Evolutionary conservation across 2,329 filamentous ascomycete genomes (phyloP).

Genomic region (Ceratocystis smalleyi): DNA sequence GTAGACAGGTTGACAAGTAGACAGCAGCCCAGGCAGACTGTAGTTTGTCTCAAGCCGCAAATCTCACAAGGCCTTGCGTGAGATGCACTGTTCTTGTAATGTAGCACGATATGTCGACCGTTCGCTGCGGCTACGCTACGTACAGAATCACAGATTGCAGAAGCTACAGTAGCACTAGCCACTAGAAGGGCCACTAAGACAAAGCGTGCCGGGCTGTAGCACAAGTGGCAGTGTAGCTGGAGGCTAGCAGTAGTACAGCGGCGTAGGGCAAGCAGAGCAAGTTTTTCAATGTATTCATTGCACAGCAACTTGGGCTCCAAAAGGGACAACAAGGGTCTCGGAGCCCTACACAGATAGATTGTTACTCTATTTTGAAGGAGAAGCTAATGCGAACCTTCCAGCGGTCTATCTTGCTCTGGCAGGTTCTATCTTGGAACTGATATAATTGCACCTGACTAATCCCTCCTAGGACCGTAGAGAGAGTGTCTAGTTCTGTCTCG

Average conservation of each 20-base stretch:
- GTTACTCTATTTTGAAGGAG: not conserved
- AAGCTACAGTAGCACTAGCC: not conserved
- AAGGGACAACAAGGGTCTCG: not conserved
- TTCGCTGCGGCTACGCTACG: not conserved
- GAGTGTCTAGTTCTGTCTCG: not conserved
- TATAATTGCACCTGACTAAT: not conserved
- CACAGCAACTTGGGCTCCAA: not conserved
- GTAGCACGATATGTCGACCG: not conserved
- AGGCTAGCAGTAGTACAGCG: not conserved
- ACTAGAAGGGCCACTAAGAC: not conserved
- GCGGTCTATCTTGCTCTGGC: not conserved
- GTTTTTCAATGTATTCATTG: not conserved
- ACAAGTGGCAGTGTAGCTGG: not conserved
- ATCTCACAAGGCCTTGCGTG: not conserved
- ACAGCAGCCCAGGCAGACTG: not conserved
- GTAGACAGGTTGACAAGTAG: not conserved
- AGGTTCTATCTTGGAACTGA: not conserved
- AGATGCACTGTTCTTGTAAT: not conserved
- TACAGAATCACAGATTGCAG: constrained; percentile 1
- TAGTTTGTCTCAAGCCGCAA: not conserved
- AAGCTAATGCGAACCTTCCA: too few relatives aligned
- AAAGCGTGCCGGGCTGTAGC: not conserved
- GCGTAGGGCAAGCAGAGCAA: not conserved
- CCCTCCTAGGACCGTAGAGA: not conserved
- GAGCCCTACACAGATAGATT: not conserved